Evolutionary conservation across 768 basidiomycete genomes (phyloP).

Genomic region (Lentinula lateritia): DNA sequence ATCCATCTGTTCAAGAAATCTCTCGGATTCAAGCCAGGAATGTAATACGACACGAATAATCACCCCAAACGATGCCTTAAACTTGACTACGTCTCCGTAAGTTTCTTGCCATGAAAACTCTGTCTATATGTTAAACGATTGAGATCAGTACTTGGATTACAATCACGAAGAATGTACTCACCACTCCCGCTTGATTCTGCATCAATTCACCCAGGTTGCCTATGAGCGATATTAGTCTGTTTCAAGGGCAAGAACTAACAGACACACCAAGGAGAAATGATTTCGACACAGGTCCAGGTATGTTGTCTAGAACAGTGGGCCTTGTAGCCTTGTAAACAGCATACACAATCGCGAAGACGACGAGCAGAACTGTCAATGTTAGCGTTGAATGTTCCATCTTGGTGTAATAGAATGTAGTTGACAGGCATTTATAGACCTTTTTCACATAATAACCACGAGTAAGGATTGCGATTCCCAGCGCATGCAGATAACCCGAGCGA

Average conservation of each 20-base stretch:
- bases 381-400: not conserved
- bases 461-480: not conserved
- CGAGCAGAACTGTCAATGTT: not conserved
- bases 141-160: not conserved
- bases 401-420: not conserved
- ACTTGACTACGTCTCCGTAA: slow-evolving; percentile 3
- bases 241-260: not conserved
- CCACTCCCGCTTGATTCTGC: slow-evolving; percentile 6
- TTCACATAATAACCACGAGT: not conserved
- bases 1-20: slow-evolving; percentile 15
- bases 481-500: not conserved
- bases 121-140: not conserved
- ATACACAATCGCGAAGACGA: not conserved
- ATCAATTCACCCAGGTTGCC: slow-evolving; percentile 6
- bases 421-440: not conserved
- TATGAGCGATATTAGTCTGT: not conserved
- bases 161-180: not conserved
- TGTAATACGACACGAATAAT: not conserved
- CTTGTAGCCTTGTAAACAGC: not conserved
- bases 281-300: slow-evolving; percentile 1
- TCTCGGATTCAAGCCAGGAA: not conserved
- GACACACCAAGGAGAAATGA: not conserved
- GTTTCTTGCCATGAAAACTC: slow-evolving; percentile 6
- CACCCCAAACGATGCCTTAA: slow-evolving; percentile 6
- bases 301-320: not conserved